Base-by-base conservation (phyloP, 2,329 filamentous ascomycete genomes). In the Cryphonectria naterciae region DNA sequence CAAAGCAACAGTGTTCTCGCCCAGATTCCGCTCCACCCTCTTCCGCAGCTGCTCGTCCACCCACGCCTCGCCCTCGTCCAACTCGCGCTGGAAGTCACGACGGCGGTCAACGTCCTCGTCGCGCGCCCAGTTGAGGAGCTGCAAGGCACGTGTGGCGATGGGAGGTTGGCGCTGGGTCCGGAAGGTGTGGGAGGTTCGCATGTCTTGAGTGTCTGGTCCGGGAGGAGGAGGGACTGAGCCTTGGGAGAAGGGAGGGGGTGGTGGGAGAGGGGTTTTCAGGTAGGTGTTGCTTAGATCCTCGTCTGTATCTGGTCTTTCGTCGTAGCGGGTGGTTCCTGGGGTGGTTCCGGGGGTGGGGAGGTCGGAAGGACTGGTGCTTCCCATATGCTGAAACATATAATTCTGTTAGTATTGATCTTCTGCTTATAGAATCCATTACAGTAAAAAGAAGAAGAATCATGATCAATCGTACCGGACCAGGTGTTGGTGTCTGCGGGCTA, bases 91-190 rank as follows among this genome's bases (percentile, higher is more conserved):
- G 80, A 85, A 87, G 60, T 79, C 73, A 1, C 78, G 61, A 70
- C 80, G 81, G 22, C 83, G 80, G 69, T 84, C 80, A 7, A 77
- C 74, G 73, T 88, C 85, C 72, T 85, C 82, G 41, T 87, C 84
- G 4, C 81, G 75, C 32, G 89, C 82, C 72, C 86, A 89, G 73
- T 82, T 83, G 54, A 76, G 73, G n/a, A 77, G 70, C 52, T 79
- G 76, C 54, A 75, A 43, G 41, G 83, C 76, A 2, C 79, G 78
- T 39, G 75, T 69, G 43, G 76, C 77, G 8, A 80, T 68, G 1
- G 78, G 77, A 35, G 80, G 81, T 68, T 81, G 80, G 1, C 71
- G 73, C 67, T 78, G 74, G 35, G 74, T 75, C 67, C 73, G 73
- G 46, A 54, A 72, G 6, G 32, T 61, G 41, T 69, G 70, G 1